A percentile compares a stretch with the other conserved stretches of the same genome.
Evolutionary conservation across 805 yeast species (phyloP).

Genomic region (Candida arabinofermentans): DNA sequence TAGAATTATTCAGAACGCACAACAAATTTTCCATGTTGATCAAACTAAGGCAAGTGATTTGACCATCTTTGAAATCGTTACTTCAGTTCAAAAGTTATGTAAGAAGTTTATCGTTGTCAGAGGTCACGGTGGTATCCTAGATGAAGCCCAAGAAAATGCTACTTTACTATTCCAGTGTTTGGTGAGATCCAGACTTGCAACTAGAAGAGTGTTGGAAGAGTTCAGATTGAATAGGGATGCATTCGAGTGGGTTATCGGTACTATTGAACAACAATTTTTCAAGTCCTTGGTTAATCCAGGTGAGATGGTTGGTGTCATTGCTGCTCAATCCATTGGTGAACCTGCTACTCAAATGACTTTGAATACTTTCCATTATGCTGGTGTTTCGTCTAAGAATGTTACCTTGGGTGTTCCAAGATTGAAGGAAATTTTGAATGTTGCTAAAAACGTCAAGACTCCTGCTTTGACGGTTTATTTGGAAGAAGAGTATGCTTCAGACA

Average conservation of each 20-base stretch:
- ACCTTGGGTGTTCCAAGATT: conserved; percentile 97
- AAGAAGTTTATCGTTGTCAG: conserved; percentile 70
- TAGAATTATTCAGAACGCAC: conserved; percentile 95
- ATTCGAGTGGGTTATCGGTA: conserved; percentile 94
- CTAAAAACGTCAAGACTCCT: conserved; percentile 99
- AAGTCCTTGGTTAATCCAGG: conserved; percentile 92
- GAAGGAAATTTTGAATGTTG: conserved; percentile 96
- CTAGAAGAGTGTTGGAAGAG: conserved; percentile 90
- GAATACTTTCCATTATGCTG: conserved; percentile 97
- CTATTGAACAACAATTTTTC: conserved; percentile 89
- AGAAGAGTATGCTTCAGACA: conserved; percentile 76
- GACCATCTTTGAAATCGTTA: conserved; percentile 75
- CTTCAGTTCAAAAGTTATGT: conserved; percentile 66
- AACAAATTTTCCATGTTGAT: conserved; percentile 93
- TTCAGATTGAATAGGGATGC: conserved; percentile 79
- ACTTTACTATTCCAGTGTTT: conserved; percentile 86
- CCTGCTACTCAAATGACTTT: conserved; percentile 98
- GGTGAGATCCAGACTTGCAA: conserved; percentile 85
- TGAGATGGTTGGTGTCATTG: conserved; percentile 97
- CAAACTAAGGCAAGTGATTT: conserved; percentile 87
- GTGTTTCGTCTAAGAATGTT: conserved; percentile 94
- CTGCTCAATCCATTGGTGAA: conserved; percentile 97
- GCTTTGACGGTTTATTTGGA: conserved; percentile 91
- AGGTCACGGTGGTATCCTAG: conserved; percentile 67
- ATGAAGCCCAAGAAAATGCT: conserved; percentile 91